phyloP scores from a whole-genome alignment of 164 flowering plant genomes.

The Vitis vinifera region ASM3070453v1 NC_081808.1:3688501-3689000 shows the following conservation, averaged over 20 bases:
- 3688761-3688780: slow-evolving; percentile 37
- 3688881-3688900: slow-evolving; percentile 36
- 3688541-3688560: slow-evolving; percentile 23
- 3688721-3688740: slow-evolving; percentile 44
- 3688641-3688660: slow-evolving; percentile 39
- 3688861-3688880: slow-evolving; percentile 37
- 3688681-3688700: slow-evolving; percentile 25
- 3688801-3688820: slow-evolving; percentile 38
- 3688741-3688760: slow-evolving; percentile 41
- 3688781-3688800: slow-evolving; percentile 29
- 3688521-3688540: slow-evolving; percentile 30
- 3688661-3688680: slow-evolving; percentile 25
- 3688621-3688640: slow-evolving; percentile 41
- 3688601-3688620: slow-evolving; percentile 50
- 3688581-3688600: slow-evolving; percentile 32
- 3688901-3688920: slow-evolving; percentile 38
- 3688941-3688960: slow-evolving; percentile 31
- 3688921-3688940: slow-evolving; percentile 55
- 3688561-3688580: slow-evolving; percentile 22
- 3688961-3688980: slow-evolving; percentile 44
- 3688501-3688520: slow-evolving; percentile 40
- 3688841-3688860: slow-evolving; percentile 42
- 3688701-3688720: slow-evolving; percentile 42
- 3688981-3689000: slow-evolving; percentile 36
- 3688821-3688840: slow-evolving; percentile 43